Conservation (phyloP, 2,329 filamentous ascomycete species). For the Chrysoporthe cubensis region DNA sequence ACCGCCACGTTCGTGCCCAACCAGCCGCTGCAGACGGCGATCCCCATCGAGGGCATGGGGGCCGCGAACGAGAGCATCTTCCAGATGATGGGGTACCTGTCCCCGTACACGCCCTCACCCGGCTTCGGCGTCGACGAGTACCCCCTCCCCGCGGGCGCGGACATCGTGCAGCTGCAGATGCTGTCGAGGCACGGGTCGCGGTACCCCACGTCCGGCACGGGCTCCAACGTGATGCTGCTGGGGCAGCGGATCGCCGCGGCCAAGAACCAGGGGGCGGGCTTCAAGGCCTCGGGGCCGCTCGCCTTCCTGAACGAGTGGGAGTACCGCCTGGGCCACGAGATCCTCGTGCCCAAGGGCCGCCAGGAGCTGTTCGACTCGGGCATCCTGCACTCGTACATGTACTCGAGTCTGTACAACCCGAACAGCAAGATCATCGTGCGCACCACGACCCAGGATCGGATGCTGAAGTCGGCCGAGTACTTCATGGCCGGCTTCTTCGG, state of each 20-base stretch:
- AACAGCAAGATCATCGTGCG: conserved; percentile 73
- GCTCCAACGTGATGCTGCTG: conserved; percentile 54
- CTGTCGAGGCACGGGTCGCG: conserved; percentile 74
- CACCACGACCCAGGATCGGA: conserved; percentile 76
- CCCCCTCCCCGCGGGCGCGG: conserved; percentile 65
- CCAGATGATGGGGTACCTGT: conserved; percentile 69
- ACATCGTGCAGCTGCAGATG: conserved; percentile 74
- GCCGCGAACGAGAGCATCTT: conserved; percentile 68
- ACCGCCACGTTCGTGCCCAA: conserved; percentile 69
- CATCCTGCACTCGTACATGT: conserved; percentile 73
- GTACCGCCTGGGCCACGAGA: conserved; percentile 71
- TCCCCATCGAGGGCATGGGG: conserved; percentile 66
- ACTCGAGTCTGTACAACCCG: conserved; percentile 72
- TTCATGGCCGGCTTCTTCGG: conserved; percentile 82
- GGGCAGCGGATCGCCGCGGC: conserved; percentile 62
- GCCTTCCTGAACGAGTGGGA: conserved; percentile 71
- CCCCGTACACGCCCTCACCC: conserved; percentile 71
- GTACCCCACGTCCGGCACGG: conserved; percentile 67
- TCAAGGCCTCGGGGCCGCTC: conserved; percentile 62
- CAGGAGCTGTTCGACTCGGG: conserved; percentile 73
- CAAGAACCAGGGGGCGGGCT: conserved; percentile 38
- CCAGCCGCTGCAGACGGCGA: conserved; percentile 70
- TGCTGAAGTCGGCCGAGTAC: conserved; percentile 77
- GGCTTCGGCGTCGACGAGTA: conserved; percentile 78
- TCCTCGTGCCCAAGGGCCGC: conserved; percentile 70